These are phyloP conservation scores for Venturiaceae sp. DNA, from an alignment of 2,329 filamentous ascomycete species.

Conservation along the genomic window DNA sequence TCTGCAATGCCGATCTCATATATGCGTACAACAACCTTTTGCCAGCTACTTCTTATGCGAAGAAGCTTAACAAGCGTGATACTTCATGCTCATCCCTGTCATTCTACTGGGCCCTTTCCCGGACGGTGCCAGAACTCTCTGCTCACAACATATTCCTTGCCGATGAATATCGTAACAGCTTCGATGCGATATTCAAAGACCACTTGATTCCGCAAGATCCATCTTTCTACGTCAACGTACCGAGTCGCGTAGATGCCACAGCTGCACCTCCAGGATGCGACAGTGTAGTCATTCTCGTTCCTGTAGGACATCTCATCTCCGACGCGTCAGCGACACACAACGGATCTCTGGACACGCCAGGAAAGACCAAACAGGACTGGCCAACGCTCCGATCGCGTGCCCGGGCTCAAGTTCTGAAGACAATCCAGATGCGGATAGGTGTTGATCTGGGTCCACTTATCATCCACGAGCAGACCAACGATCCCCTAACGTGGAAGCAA, in stretches of 20 bases:
- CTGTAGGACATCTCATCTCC: constrained; percentile 57
- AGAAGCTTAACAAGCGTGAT: constrained; percentile 36
- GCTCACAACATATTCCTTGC: constrained; percentile 73
- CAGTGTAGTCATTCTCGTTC: constrained; percentile 59
- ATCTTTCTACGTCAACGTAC: constrained; percentile 70
- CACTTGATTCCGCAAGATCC: constrained; percentile 58
- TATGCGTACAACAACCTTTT: constrained; percentile 67
- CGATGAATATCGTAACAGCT: constrained; percentile 61
- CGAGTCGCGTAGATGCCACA: constrained; percentile 55
- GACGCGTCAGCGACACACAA: constrained; percentile 11
- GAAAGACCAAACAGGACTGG: constrained; percentile 49
- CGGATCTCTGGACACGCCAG: constrained; percentile 20
- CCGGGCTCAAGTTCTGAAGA: constrained; percentile 50
- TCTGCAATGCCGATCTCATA: constrained; percentile 65
- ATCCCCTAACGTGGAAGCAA: constrained; percentile 53
- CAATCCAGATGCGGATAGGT: constrained; percentile 51
- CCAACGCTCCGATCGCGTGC: constrained; percentile 48
- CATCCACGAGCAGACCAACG: constrained; percentile 54
- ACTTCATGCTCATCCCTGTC: constrained; percentile 65
- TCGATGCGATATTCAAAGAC: constrained; percentile 64
- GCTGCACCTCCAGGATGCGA: constrained; percentile 59
- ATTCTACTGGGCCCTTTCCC: constrained; percentile 64
- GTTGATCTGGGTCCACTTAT: constrained; percentile 42
- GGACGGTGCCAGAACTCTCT: constrained; percentile 50
- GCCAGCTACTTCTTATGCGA: constrained; percentile 36